Percentiles rank a stretch among this genome's conserved stretches.
Conservation (phyloP, 257 asterid species). For the Nicotiana benthamiana region DNA sequence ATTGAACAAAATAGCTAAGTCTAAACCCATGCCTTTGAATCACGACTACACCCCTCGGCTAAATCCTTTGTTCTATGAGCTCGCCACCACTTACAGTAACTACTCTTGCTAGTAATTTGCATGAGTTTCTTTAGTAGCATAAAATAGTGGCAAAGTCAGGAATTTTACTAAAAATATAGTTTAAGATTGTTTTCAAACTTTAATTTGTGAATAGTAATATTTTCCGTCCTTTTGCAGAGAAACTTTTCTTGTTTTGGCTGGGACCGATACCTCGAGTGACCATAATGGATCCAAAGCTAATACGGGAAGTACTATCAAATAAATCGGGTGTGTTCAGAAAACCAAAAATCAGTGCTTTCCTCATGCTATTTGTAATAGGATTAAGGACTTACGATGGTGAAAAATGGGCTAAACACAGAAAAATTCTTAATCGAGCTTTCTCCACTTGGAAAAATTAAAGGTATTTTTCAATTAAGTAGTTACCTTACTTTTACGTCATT, state of each 20-base stretch:
- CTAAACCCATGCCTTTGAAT: conserved; percentile 23
- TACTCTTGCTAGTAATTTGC: not conserved
- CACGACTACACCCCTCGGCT: conserved; percentile 16
- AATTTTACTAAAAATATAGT: not conserved
- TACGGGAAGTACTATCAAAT: conserved; percentile 8
- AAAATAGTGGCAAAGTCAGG: not conserved
- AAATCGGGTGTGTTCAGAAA: conserved; percentile 11
- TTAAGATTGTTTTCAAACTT: too few relatives aligned
- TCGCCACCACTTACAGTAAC: conserved; percentile 17
- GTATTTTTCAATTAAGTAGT: not conserved
- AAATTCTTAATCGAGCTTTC: conserved; percentile 27
- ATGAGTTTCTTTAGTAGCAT: not conserved
- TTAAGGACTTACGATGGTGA: conserved; percentile 29
- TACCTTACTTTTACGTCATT: not conserved
- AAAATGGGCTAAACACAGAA: conserved; percentile 28
- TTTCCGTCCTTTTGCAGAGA: not conserved
- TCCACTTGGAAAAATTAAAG: conserved; percentile 28
- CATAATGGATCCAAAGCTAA: conserved; percentile 21
- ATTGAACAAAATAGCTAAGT: conserved; percentile 14
- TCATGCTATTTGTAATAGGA: conserved; percentile 23
- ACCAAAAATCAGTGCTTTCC: conserved; percentile 4
- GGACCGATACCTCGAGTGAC: conserved; percentile 13
- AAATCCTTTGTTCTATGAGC: conserved; percentile 12
- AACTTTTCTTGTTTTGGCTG: conserved; percentile 3
- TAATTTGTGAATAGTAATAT: too few relatives aligned